Evolutionary conservation across 106 monocot genomes (phyloP), one percentile per base, ranked within the genome.

Genomic region (Acorus calamus): DNA sequence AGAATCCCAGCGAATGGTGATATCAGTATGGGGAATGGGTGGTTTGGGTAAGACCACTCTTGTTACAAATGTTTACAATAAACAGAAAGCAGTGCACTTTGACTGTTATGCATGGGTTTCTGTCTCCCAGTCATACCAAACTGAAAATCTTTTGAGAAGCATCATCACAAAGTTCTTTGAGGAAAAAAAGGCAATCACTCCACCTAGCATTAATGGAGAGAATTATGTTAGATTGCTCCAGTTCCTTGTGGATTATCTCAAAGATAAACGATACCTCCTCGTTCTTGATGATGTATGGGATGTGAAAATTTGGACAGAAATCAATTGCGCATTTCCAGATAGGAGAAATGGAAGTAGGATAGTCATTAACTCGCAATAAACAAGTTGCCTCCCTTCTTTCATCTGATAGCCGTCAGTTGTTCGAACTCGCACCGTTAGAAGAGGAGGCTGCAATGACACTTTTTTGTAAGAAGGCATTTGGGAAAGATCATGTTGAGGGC

Each of bases 1-100:
- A 4, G n/a, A 56, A 10, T 43, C 12, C 8, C 45, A 54, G 2
- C 60, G 52, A 3, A 11, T 6, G 2, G 74, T 68, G 6, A 60
- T 68, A 5, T 47, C 74, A 2, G 59, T 74, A 42, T n/a, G 67
- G 2, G 74, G 68, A 3, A 68, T 53, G 46, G 74, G 52, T 45
- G 74, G 74, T 8, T 28, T 68, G 46, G 67, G 74, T 11, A 74
- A 74, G 67, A 67, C 74, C 55, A 74, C 74, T 13, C 67, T 68
- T 4, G 67, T 47, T n/a, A 59, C 8, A 12, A 59, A 41, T 14
- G 59, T 49, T 46, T 74, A 68, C 6, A 7, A 66, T 4, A 68
- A 49, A 50, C 46, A 4, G 6, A 11, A 4, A 14, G 52, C n/a
- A 0, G 46, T 13, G 1, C 4, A 5, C 11, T 74, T 74, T 14